phyloP scores from a whole-genome alignment of 306 rosid species.

The Vachellia collinsii region DNA sequence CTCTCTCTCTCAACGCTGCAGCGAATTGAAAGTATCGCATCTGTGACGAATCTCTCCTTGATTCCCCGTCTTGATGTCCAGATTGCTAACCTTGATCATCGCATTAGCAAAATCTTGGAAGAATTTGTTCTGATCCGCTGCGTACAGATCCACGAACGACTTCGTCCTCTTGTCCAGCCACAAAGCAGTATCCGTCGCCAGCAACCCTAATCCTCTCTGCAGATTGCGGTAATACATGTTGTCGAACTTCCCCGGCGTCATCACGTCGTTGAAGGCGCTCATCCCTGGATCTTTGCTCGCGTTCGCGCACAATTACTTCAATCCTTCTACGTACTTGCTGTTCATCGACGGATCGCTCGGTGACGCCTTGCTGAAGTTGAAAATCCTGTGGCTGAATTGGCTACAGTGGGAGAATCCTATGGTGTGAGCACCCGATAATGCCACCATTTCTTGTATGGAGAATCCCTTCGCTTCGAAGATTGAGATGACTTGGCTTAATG shows the following conservation, averaged over 20 bases:
- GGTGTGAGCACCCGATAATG: constrained; percentile 48
- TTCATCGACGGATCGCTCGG: constrained; percentile 37
- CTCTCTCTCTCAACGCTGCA: background rate
- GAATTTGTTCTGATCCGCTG: constrained; percentile 34
- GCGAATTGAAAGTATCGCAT: constrained; percentile 41
- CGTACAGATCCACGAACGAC: constrained; percentile 35
- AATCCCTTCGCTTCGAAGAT: constrained; percentile 38
- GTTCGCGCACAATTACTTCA: constrained; percentile 39
- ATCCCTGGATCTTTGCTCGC: constrained; percentile 10
- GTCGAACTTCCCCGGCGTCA: constrained; percentile 45
- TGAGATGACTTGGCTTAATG: constrained; percentile 33
- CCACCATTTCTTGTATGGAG: constrained; percentile 51
- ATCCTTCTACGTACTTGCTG: constrained; percentile 32
- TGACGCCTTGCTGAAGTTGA: constrained; percentile 41
- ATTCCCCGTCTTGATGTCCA: constrained; percentile 33
- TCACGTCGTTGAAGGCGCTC: constrained; percentile 47
- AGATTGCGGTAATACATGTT: constrained; percentile 37
- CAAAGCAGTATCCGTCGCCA: constrained; percentile 27
- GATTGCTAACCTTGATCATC: constrained; percentile 30
- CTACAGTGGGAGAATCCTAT: constrained; percentile 58
- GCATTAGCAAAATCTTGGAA: constrained; percentile 37
- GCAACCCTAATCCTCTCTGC: constrained; percentile 39
- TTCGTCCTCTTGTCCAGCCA: constrained; percentile 32
- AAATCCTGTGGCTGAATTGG: constrained; percentile 45
- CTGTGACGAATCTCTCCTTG: constrained; percentile 37